phyloP scores from a whole-genome alignment of 768 basidiomycete species.

The Hypholoma fasciculare region DNA sequence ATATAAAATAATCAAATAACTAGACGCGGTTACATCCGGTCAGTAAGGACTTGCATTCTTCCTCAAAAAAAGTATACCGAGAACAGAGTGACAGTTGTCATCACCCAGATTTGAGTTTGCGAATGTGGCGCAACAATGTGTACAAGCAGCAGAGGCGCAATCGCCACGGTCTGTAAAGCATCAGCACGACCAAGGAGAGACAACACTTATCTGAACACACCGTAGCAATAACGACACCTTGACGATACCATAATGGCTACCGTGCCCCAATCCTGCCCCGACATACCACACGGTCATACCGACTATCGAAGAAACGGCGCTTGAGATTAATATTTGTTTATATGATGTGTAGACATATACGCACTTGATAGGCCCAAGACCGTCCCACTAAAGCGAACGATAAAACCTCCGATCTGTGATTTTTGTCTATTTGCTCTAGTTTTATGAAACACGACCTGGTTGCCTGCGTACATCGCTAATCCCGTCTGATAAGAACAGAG shows the following conservation, averaged over 20 bases:
- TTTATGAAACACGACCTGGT: constrained; percentile 28
- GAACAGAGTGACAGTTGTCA: constrained; percentile 39
- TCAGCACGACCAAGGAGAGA: no score
- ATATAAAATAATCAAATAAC: constrained; percentile 43
- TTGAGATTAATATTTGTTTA: background rate
- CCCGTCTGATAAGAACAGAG: constrained; percentile 24
- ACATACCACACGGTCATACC: constrained; percentile 48
- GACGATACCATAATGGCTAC: constrained; percentile 43
- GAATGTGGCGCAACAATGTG: constrained; percentile 32
- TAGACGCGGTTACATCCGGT: constrained; percentile 6
- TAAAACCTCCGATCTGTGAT: constrained; percentile 32
- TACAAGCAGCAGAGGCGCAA: constrained; percentile 34
- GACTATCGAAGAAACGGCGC: constrained; percentile 14
- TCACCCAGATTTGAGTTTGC: constrained; percentile 35
- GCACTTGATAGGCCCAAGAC: constrained; percentile 33
- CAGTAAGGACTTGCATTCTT: background rate
- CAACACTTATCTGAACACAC: constrained; percentile 20
- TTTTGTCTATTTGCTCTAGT: no score
- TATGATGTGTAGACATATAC: background rate
- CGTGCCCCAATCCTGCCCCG: constrained; percentile 34
- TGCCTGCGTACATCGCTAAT: constrained; percentile 42
- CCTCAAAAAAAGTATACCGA: constrained; percentile 23
- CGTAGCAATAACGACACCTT: constrained; percentile 39
- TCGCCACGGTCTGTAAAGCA: constrained; percentile 29
- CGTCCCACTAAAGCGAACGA: constrained; percentile 34